Percentiles rank a stretch among this genome's conserved stretches.
Conservation (phyloP, 2,329 filamentous ascomycete genomes). For the Neophaeococcomyces aloes region DNA sequence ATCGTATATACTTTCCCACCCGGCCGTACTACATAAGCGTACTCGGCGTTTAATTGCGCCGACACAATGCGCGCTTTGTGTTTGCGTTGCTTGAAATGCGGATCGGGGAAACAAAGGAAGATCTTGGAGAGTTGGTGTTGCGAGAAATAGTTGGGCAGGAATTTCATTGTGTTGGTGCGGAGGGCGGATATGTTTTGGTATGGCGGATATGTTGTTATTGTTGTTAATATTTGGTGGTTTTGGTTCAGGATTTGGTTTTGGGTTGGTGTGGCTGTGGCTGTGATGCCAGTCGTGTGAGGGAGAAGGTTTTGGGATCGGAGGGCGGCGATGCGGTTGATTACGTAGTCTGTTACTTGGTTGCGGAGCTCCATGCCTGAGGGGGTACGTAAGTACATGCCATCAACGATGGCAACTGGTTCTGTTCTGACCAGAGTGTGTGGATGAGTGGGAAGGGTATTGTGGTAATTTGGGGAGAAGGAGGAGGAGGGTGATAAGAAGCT, state of each 20-base stretch:
- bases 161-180: constrained; percentile 96
- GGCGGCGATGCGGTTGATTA: constrained; percentile 75
- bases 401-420: not conserved
- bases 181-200: constrained; percentile 87
- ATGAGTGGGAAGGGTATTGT: not conserved
- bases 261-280: too few relatives aligned
- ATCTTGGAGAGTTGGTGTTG: constrained; percentile 74
- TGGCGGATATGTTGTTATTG: constrained; percentile 13
- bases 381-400: too few relatives aligned
- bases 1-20: constrained; percentile 91
- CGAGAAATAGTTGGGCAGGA: constrained; percentile 92
- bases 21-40: constrained; percentile 73
- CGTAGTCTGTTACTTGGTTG: constrained; percentile 78
- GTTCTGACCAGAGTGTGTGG: not conserved
- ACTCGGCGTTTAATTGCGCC: constrained; percentile 78
- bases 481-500: too few relatives aligned
- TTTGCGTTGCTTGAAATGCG: constrained; percentile 94
- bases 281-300: too few relatives aligned
- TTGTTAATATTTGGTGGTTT: constrained; percentile 8
- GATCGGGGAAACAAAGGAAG: constrained; percentile 97
- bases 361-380: constrained; percentile 84
- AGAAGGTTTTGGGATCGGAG: constrained; percentile 46
- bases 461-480: too few relatives aligned
- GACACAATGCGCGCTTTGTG: constrained; percentile 95
- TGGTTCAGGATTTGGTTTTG: constrained; percentile 47